Conservation (phyloP, 768 basidiomycete genomes). For the Neoboletus subvelutipes region DNA sequence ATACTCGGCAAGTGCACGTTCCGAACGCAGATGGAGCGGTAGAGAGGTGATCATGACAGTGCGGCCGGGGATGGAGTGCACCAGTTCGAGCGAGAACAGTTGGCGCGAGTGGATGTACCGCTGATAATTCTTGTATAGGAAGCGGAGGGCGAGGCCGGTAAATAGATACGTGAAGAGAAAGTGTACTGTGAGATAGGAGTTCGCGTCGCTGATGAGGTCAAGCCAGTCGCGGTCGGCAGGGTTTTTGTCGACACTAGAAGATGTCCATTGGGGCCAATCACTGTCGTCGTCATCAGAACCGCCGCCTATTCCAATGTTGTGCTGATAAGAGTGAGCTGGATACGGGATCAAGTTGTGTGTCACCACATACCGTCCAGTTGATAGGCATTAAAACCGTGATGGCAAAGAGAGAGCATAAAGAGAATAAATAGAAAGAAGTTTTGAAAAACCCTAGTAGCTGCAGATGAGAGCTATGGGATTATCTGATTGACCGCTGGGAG, state of each 20-base stretch:
- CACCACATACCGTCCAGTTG: constrained; percentile 75
- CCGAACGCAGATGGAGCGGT: constrained; percentile 81
- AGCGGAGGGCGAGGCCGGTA: constrained; percentile 80
- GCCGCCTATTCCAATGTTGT: constrained; percentile 70
- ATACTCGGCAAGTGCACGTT: constrained; percentile 85
- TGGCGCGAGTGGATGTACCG: constrained; percentile 89
- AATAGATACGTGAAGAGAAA: constrained; percentile 94
- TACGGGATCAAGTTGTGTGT: neutral
- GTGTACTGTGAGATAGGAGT: constrained; percentile 85
- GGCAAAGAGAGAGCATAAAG: constrained; percentile 80
- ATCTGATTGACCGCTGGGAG: neutral
- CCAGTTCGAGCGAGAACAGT: constrained; percentile 90
- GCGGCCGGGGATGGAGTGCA: constrained; percentile 91
- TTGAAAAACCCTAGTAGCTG: constrained; percentile 95
- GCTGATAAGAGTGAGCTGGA: constrained; percentile 39
- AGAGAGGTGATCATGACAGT: constrained; percentile 87
- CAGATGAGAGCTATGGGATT: neutral
- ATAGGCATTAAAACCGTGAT: constrained; percentile 88
- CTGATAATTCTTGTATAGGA: constrained; percentile 86
- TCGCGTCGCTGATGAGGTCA: constrained; percentile 87
- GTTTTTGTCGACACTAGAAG: constrained; percentile 22
- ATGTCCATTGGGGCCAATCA: constrained; percentile 46
- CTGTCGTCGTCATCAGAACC: constrained; percentile 38
- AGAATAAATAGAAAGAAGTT: constrained; percentile 91
- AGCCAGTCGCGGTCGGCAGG: constrained; percentile 62